Percentiles rank a stretch among this genome's conserved stretches.
These are phyloP conservation scores for Solanum virginianum DNA, from an alignment of 257 asterid genomes.

Conservation along the genomic window DNA sequence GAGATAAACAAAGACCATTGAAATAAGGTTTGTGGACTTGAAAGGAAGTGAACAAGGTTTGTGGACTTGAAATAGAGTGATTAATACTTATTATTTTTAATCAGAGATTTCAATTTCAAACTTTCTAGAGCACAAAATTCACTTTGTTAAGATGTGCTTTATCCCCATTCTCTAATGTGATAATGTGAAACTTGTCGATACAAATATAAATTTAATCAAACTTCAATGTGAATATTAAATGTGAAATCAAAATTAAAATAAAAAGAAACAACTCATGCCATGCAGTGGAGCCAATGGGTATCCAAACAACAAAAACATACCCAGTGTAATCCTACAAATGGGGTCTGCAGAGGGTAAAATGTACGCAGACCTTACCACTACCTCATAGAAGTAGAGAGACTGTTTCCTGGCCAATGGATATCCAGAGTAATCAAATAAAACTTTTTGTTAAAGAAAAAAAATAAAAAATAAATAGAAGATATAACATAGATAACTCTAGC, in stretches of 20 bases:
- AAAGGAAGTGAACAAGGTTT: no score
- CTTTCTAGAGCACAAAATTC: not conserved
- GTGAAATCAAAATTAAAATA: not conserved
- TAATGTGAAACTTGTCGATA: rapidly evolving
- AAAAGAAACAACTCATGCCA: not conserved
- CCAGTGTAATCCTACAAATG: no score
- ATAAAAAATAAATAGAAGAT: not conserved
- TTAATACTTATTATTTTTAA: not conserved
- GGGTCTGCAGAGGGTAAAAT: no score
- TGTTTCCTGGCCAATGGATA: not conserved
- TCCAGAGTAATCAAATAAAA: not conserved
- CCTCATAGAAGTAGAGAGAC: no score
- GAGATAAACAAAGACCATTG: no score
- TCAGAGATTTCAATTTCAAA: not conserved
- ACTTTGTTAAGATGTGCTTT: not conserved
- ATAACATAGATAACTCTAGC: not conserved
- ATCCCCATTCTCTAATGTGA: rapidly evolving
- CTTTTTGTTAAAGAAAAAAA: not conserved
- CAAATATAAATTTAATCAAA: not conserved
- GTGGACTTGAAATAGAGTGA: no score
- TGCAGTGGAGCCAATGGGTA: not conserved
- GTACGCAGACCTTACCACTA: no score
- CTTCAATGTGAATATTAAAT: no score
- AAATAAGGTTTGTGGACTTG: no score
- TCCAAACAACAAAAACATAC: no score